Percentiles rank a stretch among this genome's conserved stretches.
phyloP scores from a whole-genome alignment of 2,329 filamentous ascomycete genomes.

The Chaetomiaceae sp. region DNA sequence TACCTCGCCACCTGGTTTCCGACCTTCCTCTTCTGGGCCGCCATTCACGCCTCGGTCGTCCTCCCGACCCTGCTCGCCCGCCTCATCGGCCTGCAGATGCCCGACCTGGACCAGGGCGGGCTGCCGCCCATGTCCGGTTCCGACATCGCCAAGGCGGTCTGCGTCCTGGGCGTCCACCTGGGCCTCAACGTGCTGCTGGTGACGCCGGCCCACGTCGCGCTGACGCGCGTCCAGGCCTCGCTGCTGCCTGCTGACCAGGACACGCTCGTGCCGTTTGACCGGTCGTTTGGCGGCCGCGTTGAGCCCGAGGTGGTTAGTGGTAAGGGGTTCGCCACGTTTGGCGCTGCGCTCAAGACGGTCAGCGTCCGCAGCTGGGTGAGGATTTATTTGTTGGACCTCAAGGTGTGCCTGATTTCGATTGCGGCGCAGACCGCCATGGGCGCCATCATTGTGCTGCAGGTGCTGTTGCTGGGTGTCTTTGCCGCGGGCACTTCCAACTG shows the following conservation, averaged over 20 bases:
- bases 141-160: constrained; percentile 43
- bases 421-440: constrained; percentile 44
- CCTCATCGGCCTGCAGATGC: constrained; percentile 42
- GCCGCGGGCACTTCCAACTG: too few species aligned
- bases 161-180: constrained; percentile 44
- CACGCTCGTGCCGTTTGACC: constrained; percentile 86
- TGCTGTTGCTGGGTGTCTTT: constrained; percentile 37
- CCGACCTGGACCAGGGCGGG: constrained; percentile 36
- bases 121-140: constrained; percentile 39
- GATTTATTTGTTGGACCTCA: constrained; percentile 69
- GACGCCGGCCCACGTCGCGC: constrained; percentile 70
- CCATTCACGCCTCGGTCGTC: constrained; percentile 46
- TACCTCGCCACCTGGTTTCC: constrained; percentile 67
- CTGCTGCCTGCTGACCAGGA: constrained; percentile 77
- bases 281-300: constrained; percentile 73
- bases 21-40: constrained; percentile 57
- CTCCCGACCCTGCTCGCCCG: constrained; percentile 46
- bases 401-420: constrained; percentile 58
- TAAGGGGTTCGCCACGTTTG: constrained; percentile 63
- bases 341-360: constrained; percentile 77
- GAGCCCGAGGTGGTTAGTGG: constrained; percentile 71
- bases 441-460: constrained; percentile 24
- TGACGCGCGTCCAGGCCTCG: constrained; percentile 81
- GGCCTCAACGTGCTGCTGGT: constrained; percentile 58
- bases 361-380: constrained; percentile 67